phyloP scores from a whole-genome alignment of 345 rosid species.

The Syzygium oleosum region DNA sequence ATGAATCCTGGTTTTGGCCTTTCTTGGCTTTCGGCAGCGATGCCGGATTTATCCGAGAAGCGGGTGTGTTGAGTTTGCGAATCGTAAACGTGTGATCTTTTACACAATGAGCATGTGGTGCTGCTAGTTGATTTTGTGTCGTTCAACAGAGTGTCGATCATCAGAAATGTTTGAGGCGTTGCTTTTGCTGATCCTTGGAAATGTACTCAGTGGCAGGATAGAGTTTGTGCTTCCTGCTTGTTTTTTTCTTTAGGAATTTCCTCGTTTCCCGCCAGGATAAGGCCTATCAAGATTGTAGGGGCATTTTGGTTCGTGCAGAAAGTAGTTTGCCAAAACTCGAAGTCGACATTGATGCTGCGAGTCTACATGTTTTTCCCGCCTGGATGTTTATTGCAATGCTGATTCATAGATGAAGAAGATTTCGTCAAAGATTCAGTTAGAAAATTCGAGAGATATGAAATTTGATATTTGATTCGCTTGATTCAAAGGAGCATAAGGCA shows the following conservation, averaged over 20 bases:
- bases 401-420: background rate
- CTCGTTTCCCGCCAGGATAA: background rate
- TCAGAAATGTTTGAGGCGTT: background rate
- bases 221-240: background rate
- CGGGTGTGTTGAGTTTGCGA: background rate
- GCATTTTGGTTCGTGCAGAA: background rate
- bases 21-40: background rate
- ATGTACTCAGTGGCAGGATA: background rate
- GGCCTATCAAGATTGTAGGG: background rate
- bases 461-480: background rate
- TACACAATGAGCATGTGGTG: background rate
- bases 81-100: background rate
- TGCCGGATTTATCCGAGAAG: background rate
- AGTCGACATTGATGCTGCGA: background rate
- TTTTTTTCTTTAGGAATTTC: background rate
- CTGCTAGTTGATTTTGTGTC: background rate
- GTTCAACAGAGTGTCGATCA: background rate
- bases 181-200: background rate
- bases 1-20: background rate
- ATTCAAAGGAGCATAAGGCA: background rate
- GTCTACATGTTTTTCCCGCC: background rate
- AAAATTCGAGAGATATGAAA: background rate
- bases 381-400: background rate
- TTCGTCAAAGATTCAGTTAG: background rate
- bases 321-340: background rate